Conservation (phyloP, 441 rosid genomes). For the Erysimum cheiri region DNA sequence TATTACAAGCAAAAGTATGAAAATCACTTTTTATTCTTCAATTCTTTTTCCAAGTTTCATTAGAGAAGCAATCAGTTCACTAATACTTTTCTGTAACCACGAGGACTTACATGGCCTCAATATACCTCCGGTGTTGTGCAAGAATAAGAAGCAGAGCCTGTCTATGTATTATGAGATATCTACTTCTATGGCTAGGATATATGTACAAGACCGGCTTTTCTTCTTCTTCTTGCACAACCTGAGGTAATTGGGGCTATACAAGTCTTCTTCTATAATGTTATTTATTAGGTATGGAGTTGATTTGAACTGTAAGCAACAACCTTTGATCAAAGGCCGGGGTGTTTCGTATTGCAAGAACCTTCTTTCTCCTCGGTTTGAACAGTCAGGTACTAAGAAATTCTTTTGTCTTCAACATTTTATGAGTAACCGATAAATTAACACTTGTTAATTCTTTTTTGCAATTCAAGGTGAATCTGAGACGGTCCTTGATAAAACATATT, state of each 20-base stretch:
- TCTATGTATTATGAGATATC: constrained; percentile 36
- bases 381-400: constrained; percentile 60
- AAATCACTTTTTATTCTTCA: not conserved
- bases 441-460: constrained; percentile 23
- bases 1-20: constrained; percentile 97
- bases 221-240: constrained; percentile 59
- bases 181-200: constrained; percentile 39
- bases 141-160: constrained; percentile 54
- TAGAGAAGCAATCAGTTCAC: constrained; percentile 17
- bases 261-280: constrained; percentile 45
- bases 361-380: constrained; percentile 95
- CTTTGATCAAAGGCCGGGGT: constrained; percentile 96
- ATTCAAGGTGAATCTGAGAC: constrained; percentile 82
- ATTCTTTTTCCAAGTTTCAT: not conserved
- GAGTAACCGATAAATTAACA: constrained; percentile 31
- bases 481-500: constrained; percentile 83
- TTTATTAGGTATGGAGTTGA: constrained; percentile 91
- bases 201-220: constrained; percentile 58
- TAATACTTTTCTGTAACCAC: constrained; percentile 34
- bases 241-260: constrained; percentile 57
- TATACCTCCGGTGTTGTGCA: constrained; percentile 63
- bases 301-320: constrained; percentile 72
- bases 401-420: not conserved
- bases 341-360: constrained; percentile 99
- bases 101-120: constrained; percentile 51